Conservation (phyloP, 2,329 filamentous ascomycete genomes). For the Chrysoporthe austroafricana region DNA sequence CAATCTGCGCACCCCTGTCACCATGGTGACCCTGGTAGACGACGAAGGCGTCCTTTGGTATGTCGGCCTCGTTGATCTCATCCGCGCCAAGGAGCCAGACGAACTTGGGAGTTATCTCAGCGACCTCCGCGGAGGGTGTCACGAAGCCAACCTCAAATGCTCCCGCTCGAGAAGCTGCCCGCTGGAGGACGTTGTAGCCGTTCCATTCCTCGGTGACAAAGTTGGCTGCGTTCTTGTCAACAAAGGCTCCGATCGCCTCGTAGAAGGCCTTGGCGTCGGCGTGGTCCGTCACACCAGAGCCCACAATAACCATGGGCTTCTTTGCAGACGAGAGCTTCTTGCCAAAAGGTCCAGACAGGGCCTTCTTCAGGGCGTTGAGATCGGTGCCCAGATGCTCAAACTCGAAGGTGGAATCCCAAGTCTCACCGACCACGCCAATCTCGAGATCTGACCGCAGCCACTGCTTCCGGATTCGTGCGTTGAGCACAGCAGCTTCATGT, state of each 20-base stretch:
- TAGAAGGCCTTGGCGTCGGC: conserved; percentile 90
- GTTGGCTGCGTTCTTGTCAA: conserved; percentile 89
- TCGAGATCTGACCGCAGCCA: conserved; percentile 95
- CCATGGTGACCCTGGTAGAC: conserved; percentile 99
- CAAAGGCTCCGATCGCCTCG: conserved; percentile 85
- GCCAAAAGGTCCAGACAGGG: conserved; percentile 84
- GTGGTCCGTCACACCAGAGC: conserved; percentile 90
- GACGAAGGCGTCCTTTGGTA: conserved; percentile 94
- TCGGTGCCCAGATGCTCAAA: conserved; percentile 88
- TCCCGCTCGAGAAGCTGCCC: conserved; percentile 87
- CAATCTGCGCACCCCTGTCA: conserved; percentile 88
- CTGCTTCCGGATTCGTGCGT: conserved; percentile 96
- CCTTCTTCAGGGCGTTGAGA: conserved; percentile 79
- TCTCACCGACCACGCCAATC: conserved; percentile 86
- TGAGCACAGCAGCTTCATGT: conserved; percentile 92
- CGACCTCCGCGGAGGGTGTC: conserved; percentile 78
- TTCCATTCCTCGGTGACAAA: conserved; percentile 93
- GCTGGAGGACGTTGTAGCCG: conserved; percentile 95
- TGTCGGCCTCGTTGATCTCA: conserved; percentile 81
- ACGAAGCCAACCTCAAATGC: conserved; percentile 97
- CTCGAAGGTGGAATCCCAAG: conserved; percentile 93
- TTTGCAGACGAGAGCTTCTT: conserved; percentile 89
- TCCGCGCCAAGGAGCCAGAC: conserved; percentile 96
- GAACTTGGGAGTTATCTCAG: conserved; percentile 88
- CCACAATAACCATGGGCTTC: conserved; percentile 95